A percentile compares a stretch with the other conserved stretches of the same genome.
phyloP scores from a whole-genome alignment of 345 rosid species.

The Populus euphratica region DNA sequence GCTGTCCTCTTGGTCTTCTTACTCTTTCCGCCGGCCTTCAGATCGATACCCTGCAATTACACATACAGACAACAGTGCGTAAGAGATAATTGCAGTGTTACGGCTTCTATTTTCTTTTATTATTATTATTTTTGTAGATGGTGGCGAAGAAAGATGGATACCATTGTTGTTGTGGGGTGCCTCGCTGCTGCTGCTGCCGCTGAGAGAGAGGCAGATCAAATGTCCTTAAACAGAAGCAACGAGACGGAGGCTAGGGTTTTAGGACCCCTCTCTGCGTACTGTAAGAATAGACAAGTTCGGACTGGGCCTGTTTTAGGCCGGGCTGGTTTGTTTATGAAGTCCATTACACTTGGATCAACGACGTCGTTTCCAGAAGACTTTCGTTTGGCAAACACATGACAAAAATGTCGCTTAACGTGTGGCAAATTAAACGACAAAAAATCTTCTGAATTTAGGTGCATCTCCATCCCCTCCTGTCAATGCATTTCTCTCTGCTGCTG shows the following conservation, averaged over 20 bases:
- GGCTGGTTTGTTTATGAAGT: background rate
- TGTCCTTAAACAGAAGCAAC: background rate
- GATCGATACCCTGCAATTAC: conserved; percentile 76
- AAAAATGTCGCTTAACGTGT: background rate
- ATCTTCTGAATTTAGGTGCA: no score
- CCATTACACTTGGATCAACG: background rate
- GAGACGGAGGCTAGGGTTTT: conserved; percentile 18
- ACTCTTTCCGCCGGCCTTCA: conserved; percentile 96
- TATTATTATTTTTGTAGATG: background rate
- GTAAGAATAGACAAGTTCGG: background rate
- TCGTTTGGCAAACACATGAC: background rate
- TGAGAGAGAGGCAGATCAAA: background rate
- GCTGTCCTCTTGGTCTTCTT: conserved; percentile 90
- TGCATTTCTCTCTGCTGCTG: no score
- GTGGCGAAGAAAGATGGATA: background rate
- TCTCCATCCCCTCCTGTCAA: background rate
- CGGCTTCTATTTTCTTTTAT: background rate
- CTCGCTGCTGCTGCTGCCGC: background rate
- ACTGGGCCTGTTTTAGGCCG: background rate
- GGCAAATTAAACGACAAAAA: background rate
- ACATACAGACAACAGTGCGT: background rate
- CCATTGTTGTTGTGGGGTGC: background rate
- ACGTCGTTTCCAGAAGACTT: background rate
- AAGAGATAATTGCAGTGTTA: background rate
- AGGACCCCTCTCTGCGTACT: background rate